These are phyloP conservation scores for Penicillium dipodomyicola DNA, from an alignment of 495 filamentous ascomycete genomes.

Conservation along the genomic window DNA sequence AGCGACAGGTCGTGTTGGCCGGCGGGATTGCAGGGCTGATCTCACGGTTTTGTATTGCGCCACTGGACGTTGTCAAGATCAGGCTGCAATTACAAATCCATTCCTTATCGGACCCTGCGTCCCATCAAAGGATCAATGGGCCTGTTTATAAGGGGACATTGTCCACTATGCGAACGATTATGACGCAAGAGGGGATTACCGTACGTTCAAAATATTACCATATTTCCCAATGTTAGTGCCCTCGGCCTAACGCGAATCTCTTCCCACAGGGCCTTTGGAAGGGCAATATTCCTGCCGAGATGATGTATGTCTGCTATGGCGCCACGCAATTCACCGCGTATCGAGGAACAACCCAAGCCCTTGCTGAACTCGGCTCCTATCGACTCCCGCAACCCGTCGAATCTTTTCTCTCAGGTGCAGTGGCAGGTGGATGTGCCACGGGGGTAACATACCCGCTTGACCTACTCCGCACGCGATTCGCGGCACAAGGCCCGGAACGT, in stretches of 20 bases:
- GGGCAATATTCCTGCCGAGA: constrained; percentile 92
- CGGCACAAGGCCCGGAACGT: constrained; percentile 82
- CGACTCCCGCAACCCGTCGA: constrained; percentile 57
- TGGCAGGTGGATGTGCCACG: constrained; percentile 77
- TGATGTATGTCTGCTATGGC: constrained; percentile 88
- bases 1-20: constrained; percentile 74
- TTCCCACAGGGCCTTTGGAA: constrained; percentile 79
- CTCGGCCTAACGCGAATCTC: not conserved
- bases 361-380: constrained; percentile 52
- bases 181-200: constrained; percentile 74
- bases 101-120: constrained; percentile 67
- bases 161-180: constrained; percentile 71
- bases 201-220: constrained; percentile 31
- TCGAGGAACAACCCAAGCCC: constrained; percentile 61
- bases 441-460: constrained; percentile 88
- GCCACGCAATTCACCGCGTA: constrained; percentile 91
- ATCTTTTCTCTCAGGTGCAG: constrained; percentile 76
- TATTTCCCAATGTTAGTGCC: not conserved
- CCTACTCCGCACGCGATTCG: constrained; percentile 90
- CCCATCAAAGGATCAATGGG: constrained; percentile 50
- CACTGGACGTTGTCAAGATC: constrained; percentile 95
- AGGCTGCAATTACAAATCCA: constrained; percentile 88
- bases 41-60: constrained; percentile 89
- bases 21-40: constrained; percentile 87
- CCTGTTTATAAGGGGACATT: constrained; percentile 79